Base-by-base conservation (phyloP, 164 flowering plant species). In the Annona squamosa region DNA sequence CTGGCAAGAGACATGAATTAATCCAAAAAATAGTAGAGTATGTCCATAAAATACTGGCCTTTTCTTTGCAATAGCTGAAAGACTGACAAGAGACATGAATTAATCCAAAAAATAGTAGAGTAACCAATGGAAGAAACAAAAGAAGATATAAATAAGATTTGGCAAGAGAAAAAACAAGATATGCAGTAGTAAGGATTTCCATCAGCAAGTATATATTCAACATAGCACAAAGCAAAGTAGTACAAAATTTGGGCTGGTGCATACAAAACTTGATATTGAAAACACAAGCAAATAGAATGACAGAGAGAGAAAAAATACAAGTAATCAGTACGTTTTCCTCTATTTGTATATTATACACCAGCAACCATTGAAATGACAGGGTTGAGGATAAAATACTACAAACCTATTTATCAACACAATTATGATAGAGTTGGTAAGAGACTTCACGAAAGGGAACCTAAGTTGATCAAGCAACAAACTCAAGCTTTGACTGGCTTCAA, bases 41-140 rank as follows among this genome's bases (percentile, higher is more conserved):
- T 97, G 94, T 18, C 99, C 99, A 88, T 89, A 96, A 74, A 89
- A 91, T 67, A 93, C 84, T 78, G 98, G 99, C 80, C 99, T 86
- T 82, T 88, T 88, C 81, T 71, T 90, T 73, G 98, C 99, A 74
- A 96, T 86, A 46, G 85, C 85, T 81, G 97, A 89, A 82, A 95
- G 90, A 82, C 98, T 95, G 84, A 48, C 46, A 72, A 68, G 61
- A 71, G 68, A 76, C 65, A 71, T 65, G 63, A 76, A 46, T 56
- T 61, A 52, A 67, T 46, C 44, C 1, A 26, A 16, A 41, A 69
- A 65, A 52, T 16, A 52, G 97, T 67, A 96, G 79, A 78, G 93
- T 90, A 16, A 26, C 37, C 0, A 67, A 16, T 1, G 47, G 18
- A 7, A 68, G n/a, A 61, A 13, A 26, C 37, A 26, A 26, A 26